phyloP scores from a whole-genome alignment of 345 rosid species.

The Eutrema yunnanense region DNA sequence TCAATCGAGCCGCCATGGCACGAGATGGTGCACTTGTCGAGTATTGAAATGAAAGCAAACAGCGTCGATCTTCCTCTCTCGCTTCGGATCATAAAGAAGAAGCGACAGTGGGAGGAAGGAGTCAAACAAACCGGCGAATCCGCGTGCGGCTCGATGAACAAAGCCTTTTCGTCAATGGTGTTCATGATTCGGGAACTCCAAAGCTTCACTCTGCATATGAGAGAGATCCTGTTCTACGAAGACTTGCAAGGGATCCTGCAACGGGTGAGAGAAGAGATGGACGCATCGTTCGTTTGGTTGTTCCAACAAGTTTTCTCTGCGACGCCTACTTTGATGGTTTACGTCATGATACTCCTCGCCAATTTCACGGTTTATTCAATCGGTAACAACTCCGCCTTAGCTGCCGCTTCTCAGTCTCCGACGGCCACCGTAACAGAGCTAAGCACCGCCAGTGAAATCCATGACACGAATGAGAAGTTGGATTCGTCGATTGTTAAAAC shows the following conservation, averaged over 20 bases:
- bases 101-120: slow-evolving; percentile 66
- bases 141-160: slow-evolving; percentile 62
- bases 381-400: slow-evolving; percentile 46
- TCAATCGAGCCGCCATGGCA: slow-evolving; percentile 32
- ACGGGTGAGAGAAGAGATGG: slow-evolving; percentile 74
- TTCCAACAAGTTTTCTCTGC: slow-evolving; percentile 89
- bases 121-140: slow-evolving; percentile 56
- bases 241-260: slow-evolving; percentile 63
- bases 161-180: slow-evolving; percentile 93
- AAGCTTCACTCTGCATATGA: slow-evolving; percentile 66
- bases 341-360: slow-evolving; percentile 82
- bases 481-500: slow-evolving; percentile 48
- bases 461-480: slow-evolving; percentile 32
- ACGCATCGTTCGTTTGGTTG: slow-evolving; percentile 88
- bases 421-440: slow-evolving; percentile 25
- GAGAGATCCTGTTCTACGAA: slow-evolving; percentile 57
- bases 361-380: slow-evolving; percentile 81
- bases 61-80: slow-evolving; percentile 80
- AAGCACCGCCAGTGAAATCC: slow-evolving; percentile 21
- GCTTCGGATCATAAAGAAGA: slow-evolving; percentile 69
- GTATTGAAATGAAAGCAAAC: slow-evolving; percentile 79
- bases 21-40: slow-evolving; percentile 37
- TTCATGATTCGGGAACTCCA: slow-evolving; percentile 84
- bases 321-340: slow-evolving; percentile 89
- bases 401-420: slow-evolving; percentile 28